phyloP scores from a whole-genome alignment of 1,139 yeast species.

The Geotrichum fermentans region DNA sequence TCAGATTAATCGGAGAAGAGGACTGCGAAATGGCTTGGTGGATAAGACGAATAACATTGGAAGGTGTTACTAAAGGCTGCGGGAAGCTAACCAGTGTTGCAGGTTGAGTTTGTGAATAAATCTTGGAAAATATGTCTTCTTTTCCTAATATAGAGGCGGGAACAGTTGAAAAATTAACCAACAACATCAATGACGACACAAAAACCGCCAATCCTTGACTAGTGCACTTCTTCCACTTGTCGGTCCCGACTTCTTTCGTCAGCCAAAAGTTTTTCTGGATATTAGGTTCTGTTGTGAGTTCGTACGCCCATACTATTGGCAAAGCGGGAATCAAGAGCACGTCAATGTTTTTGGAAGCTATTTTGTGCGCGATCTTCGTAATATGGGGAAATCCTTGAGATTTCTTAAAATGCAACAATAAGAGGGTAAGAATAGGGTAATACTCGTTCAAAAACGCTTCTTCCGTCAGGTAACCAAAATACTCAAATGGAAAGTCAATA shows the following conservation, averaged over 20 bases:
- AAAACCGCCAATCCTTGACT: slow-evolving; percentile 4
- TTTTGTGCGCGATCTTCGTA: slow-evolving; percentile 3
- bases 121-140: slow-evolving; percentile 1
- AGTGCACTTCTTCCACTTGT: slow-evolving; percentile 6
- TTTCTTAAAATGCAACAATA: slow-evolving; percentile 4
- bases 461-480: slow-evolving; percentile 8
- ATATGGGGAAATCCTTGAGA: background rate
- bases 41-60: background rate
- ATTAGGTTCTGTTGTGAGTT: slow-evolving; percentile 2
- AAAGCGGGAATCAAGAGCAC: slow-evolving; percentile 1
- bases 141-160: background rate
- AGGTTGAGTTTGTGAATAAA: slow-evolving; percentile 3
- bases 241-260: slow-evolving; percentile 2
- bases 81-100: slow-evolving; percentile 10
- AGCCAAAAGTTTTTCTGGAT: slow-evolving; percentile 5
- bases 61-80: slow-evolving; percentile 7
- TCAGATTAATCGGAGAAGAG: background rate
- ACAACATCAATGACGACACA: slow-evolving; percentile 8
- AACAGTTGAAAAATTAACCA: slow-evolving; percentile 11
- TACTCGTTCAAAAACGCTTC: slow-evolving; percentile 7
- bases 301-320: slow-evolving; percentile 13
- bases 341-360: background rate
- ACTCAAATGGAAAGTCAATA: slow-evolving; percentile 7
- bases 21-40: background rate
- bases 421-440: slow-evolving; percentile 5